Base-by-base conservation (phyloP, 441 rosid species). In the Omphalea diandra region DNA sequence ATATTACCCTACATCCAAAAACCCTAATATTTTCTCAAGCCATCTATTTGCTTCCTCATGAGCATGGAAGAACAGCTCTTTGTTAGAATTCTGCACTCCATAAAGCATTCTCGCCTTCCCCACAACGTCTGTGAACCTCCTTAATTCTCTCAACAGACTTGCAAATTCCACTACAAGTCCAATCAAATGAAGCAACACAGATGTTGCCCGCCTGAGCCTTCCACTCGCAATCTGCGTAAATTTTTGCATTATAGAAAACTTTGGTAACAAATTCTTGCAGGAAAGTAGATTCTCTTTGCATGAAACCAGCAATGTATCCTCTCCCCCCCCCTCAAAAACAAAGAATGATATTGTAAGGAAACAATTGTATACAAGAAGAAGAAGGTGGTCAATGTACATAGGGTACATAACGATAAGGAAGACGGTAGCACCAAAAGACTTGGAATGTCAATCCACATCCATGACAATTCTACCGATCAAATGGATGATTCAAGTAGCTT, bases 191-290 rank as follows among this genome's bases (percentile, higher is more conserved):
- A 62, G 97, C 97, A 70, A 91, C 86, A 35, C 97, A 91, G 14
- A 85, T 71, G 78, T 91, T 91, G 76, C 95, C 97, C 35, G 97
- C 95, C 77, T 87, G 97, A 0, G 97, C 95, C 82, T 87, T 91
- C 97, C 95, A 89, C 55, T 89, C 93, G 2, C 95, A 89, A 73
- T 91, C 95, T 91, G 79, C 72, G 31, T n/a, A 36, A 65, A 57
- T 54, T 36, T 67, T 57, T 2, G 36, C 50, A 27, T 31, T 17
- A n/a, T 56, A 14, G 24, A 14, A 69, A n/a, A n/a, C 65, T 72
- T 22, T 32, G 24, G 55, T 15, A 9, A 31, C 59, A 22, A 47
- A 11, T 50, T 33, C n/a, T n/a, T n/a, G n/a, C n/a, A n/a, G n/a
- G n/a, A n/a, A n/a, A n/a, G n/a, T n/a, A n/a, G n/a, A n/a, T n/a